Percentiles rank a stretch among this genome's conserved stretches.
phyloP scores from a whole-genome alignment of 148 eudicot genomes.

The Silene latifolia region DNA sequence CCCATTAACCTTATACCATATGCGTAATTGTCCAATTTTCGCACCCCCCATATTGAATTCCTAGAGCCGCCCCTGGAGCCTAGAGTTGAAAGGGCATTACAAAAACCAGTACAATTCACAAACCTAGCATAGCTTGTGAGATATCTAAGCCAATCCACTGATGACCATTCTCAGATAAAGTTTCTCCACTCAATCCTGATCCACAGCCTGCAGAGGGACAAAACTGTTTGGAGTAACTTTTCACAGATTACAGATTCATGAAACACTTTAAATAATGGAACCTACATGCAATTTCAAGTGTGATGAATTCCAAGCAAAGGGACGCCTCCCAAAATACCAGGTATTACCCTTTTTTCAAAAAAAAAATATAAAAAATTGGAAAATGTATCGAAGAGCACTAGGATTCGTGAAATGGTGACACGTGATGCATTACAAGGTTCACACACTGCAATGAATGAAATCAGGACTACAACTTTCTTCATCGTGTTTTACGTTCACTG shows the following conservation, averaged over 20 bases:
- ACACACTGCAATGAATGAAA: background rate
- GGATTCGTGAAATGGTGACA: background rate
- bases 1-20: no score
- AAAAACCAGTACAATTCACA: conserved; percentile 22
- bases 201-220: conserved; percentile 66
- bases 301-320: background rate
- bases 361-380: background rate
- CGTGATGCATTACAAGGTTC: background rate
- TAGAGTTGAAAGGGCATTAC: background rate
- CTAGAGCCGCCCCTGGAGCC: no score
- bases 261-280: background rate
- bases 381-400: background rate
- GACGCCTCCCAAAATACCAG: background rate
- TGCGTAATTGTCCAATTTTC: no score
- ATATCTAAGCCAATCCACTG: conserved; percentile 97
- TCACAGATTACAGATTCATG: background rate
- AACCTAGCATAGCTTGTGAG: conserved; percentile 86
- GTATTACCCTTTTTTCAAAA: background rate
- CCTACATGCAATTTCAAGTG: background rate
- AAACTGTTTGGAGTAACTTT: background rate
- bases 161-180: conserved; percentile 80
- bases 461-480: background rate
- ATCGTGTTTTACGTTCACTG: background rate
- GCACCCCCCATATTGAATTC: no score
- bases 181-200: conserved; percentile 97